Conservation (phyloP, 176 grass and related monocot genomes). For the Oryza nivara region DNA sequence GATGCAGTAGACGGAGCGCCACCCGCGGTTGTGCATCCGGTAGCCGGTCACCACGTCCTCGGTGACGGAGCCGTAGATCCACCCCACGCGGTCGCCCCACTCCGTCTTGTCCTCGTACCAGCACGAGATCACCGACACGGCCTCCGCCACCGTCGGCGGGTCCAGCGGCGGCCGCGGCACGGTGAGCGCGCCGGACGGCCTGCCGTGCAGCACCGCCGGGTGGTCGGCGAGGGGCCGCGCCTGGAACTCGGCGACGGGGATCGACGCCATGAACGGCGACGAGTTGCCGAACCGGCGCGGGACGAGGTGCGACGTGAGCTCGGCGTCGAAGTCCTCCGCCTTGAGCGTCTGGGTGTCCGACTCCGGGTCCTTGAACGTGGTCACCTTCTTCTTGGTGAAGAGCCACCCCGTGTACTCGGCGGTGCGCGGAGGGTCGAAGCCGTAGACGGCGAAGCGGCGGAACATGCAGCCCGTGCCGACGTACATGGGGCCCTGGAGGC, state of each 20-base stretch:
- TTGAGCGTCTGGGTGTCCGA: slow-evolving; percentile 62
- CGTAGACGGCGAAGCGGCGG: slow-evolving; percentile 89
- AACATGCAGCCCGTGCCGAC: slow-evolving; percentile 96
- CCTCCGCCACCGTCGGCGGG: slow-evolving; percentile 82
- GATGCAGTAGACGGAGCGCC: slow-evolving; percentile 94
- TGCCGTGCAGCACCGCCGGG: slow-evolving; percentile 70
- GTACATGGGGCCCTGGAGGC: slow-evolving; percentile 91
- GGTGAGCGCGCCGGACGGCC: slow-evolving; percentile 73
- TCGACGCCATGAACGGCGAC: slow-evolving; percentile 69
- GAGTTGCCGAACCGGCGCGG: slow-evolving; percentile 92
- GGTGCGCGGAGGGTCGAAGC: slow-evolving; percentile 87
- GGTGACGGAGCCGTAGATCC: slow-evolving; percentile 96
- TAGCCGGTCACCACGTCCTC: slow-evolving; percentile 98
- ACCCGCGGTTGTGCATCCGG: slow-evolving; percentile 97
- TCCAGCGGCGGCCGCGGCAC: slow-evolving; percentile 69
- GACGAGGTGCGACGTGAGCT: slow-evolving; percentile 63
- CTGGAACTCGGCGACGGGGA: slow-evolving; percentile 90
- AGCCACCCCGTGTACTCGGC: slow-evolving; percentile 71
- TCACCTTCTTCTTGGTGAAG: slow-evolving; percentile 70
- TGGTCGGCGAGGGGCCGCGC: slow-evolving; percentile 82
- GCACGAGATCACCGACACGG: slow-evolving; percentile 87
- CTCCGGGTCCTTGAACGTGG: slow-evolving; percentile 55
- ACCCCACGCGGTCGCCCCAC: slow-evolving; percentile 96
- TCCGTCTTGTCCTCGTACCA: slow-evolving; percentile 99
- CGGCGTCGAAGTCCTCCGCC: slow-evolving; percentile 75